Conservation (phyloP, 345 rosid species). For the Populus euphratica region DNA sequence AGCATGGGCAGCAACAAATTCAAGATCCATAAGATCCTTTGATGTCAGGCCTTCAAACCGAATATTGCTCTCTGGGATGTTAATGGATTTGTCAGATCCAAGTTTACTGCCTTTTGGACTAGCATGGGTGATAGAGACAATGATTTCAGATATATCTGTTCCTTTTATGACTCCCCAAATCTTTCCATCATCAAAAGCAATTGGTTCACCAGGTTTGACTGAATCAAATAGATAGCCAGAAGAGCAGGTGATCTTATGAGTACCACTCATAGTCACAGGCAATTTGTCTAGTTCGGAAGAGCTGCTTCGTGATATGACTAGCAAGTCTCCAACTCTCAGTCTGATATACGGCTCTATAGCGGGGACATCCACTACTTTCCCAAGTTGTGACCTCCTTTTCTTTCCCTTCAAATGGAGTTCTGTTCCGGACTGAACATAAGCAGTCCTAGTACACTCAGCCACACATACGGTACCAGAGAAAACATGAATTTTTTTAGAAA, state of each 20-base stretch:
- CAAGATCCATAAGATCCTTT: conserved; percentile 64
- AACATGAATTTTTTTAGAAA: conserved; percentile 42
- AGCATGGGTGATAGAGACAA: conserved; percentile 59
- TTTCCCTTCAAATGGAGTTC: conserved; percentile 41
- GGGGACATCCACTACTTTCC: conserved; percentile 55
- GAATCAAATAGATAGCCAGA: conserved; percentile 61
- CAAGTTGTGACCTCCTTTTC: conserved; percentile 44
- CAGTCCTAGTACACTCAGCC: conserved; percentile 52
- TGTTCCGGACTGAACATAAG: conserved; percentile 57
- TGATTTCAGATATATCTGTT: conserved; percentile 48
- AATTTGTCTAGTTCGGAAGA: conserved; percentile 25
- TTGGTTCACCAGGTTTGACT: conserved; percentile 57
- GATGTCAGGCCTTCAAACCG: conserved; percentile 60
- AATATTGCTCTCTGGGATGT: conserved; percentile 60
- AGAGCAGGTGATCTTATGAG: conserved; percentile 49
- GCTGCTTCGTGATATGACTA: conserved; percentile 45
- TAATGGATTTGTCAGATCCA: conserved; percentile 66
- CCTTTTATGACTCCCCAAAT: conserved; percentile 61
- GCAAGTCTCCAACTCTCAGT: conserved; percentile 58
- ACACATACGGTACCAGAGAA: conserved; percentile 50
- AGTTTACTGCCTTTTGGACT: conserved; percentile 57
- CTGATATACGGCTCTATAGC: conserved; percentile 45
- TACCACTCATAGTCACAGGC: conserved; percentile 24
- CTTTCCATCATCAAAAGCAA: conserved; percentile 71
- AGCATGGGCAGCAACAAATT: conserved; percentile 58